Percentiles rank a stretch among this genome's conserved stretches.
Evolutionary conservation across 2,329 filamentous ascomycete genomes (phyloP).

Genomic region (Pseudogymnoascus sp.): DNA sequence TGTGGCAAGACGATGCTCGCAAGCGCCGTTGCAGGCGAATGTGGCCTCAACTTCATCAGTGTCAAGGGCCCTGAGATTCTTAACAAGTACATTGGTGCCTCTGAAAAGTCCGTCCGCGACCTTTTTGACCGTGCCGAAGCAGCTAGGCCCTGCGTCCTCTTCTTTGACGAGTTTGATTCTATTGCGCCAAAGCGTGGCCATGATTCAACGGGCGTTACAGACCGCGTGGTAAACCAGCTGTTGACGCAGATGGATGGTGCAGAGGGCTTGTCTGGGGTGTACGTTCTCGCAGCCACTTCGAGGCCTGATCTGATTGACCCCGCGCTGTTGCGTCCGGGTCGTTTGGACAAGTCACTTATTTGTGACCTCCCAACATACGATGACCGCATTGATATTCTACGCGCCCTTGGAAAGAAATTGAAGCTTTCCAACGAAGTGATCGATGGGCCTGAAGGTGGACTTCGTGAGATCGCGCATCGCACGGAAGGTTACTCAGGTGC

Average conservation of each 20-base stretch:
- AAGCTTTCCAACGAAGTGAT: conserved; percentile 60
- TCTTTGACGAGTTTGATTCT: conserved; percentile 98
- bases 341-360: conserved; percentile 84
- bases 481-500: conserved; percentile 92
- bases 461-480: conserved; percentile 65
- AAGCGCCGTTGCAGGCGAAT: conserved; percentile 94
- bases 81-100: conserved; percentile 98
- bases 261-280: conserved; percentile 88
- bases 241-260: conserved; percentile 98
- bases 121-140: conserved; percentile 88
- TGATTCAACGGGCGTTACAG: conserved; percentile 95
- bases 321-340: conserved; percentile 79
- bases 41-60: conserved; percentile 94
- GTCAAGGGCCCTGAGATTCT: conserved; percentile 97
- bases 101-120: conserved; percentile 91
- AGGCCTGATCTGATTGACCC: conserved; percentile 93
- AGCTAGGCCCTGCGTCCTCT: conserved; percentile 85
- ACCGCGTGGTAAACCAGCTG: conserved; percentile 95
- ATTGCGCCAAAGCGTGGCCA: conserved; percentile 96
- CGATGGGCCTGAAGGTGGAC: conserved; percentile 39
- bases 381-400: conserved; percentile 82
- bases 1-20: conserved; percentile 95
- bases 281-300: conserved; percentile 89
- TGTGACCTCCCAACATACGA: conserved; percentile 77
- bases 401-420: conserved; percentile 73